Percentiles rank a stretch among this genome's conserved stretches.
phyloP scores from a whole-genome alignment of 1,284 basidiomycete genomes.

The Apiotrichum porosum region DNA sequence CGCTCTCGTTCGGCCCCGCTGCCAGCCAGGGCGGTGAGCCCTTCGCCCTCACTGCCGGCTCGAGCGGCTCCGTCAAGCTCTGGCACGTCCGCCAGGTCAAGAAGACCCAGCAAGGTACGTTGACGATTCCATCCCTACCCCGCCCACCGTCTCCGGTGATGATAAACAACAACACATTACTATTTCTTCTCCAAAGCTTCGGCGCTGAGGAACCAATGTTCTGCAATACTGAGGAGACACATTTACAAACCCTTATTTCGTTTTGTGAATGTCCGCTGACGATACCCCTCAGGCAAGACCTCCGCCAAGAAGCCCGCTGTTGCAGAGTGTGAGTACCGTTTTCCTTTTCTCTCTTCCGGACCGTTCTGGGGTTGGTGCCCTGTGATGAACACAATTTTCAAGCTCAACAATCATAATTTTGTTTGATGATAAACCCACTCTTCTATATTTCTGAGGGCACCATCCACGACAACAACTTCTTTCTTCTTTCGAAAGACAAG shows the following conservation, averaged over 20 bases:
- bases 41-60: conserved; percentile 47
- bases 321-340: conserved; percentile 39
- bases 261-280: background rate
- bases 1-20: conserved; percentile 59
- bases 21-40: conserved; percentile 22
- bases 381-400: conserved; percentile 44
- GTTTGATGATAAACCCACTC: conserved; percentile 42
- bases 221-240: conserved; percentile 48
- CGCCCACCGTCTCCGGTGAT: conserved; percentile 27
- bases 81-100: conserved; percentile 48
- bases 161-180: conserved; percentile 47
- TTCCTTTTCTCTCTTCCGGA: background rate
- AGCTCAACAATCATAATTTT: conserved; percentile 50
- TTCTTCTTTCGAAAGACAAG: background rate
- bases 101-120: conserved; percentile 44
- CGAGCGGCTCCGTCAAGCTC: conserved; percentile 48
- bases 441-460: conserved; percentile 47
- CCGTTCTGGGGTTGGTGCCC: conserved; percentile 15
- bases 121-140: background rate
- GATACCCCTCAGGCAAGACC: conserved; percentile 31
- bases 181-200: conserved; percentile 31
- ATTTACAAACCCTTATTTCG: background rate
- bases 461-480: background rate
- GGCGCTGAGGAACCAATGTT: conserved; percentile 43
- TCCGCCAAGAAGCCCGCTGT: conserved; percentile 26